Conservation (phyloP, 768 basidiomycete species). For the Cystoderma amianthinum region DNA sequence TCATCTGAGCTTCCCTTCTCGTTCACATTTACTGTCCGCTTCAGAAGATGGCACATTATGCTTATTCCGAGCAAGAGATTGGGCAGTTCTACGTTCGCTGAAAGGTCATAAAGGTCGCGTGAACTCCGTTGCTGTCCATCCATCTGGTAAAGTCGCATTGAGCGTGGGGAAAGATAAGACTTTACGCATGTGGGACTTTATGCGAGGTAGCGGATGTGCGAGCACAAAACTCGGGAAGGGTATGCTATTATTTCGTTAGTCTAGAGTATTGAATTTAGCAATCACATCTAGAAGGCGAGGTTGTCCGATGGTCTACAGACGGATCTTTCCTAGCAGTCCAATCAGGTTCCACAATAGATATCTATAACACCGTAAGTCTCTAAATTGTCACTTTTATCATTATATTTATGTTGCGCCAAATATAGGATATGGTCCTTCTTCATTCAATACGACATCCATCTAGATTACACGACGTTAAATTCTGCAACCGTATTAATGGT, state of each 20-base stretch:
- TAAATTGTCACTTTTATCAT: neutral
- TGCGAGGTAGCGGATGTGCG: slow-evolving; percentile 87
- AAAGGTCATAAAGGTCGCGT: slow-evolving; percentile 94
- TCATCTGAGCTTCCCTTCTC: slow-evolving; percentile 76
- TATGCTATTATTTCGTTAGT: slow-evolving; percentile 20
- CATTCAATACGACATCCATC: slow-evolving; percentile 72
- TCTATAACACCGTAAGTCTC: slow-evolving; percentile 69
- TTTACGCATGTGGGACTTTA: slow-evolving; percentile 97
- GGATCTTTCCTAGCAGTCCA: slow-evolving; percentile 82
- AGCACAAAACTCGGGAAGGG: slow-evolving; percentile 89
- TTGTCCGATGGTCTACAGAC: slow-evolving; percentile 80
- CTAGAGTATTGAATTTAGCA: neutral
- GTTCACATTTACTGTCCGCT: slow-evolving; percentile 84
- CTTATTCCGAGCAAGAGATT: slow-evolving; percentile 90
- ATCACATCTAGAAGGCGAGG: slow-evolving; percentile 67
- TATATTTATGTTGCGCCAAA: neutral
- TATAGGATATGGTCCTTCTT: slow-evolving; percentile 72
- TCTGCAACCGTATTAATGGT: slow-evolving; percentile 54
- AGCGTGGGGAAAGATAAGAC: slow-evolving; percentile 89
- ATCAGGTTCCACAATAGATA: slow-evolving; percentile 63
- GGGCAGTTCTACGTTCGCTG: slow-evolving; percentile 80
- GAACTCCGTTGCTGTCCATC: slow-evolving; percentile 88
- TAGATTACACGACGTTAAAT: slow-evolving; percentile 79
- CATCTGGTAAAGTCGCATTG: slow-evolving; percentile 85
- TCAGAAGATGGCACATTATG: slow-evolving; percentile 91